phyloP scores from a whole-genome alignment of 805 yeast genomes.

The Scheffersomyces coipomensis region DNA sequence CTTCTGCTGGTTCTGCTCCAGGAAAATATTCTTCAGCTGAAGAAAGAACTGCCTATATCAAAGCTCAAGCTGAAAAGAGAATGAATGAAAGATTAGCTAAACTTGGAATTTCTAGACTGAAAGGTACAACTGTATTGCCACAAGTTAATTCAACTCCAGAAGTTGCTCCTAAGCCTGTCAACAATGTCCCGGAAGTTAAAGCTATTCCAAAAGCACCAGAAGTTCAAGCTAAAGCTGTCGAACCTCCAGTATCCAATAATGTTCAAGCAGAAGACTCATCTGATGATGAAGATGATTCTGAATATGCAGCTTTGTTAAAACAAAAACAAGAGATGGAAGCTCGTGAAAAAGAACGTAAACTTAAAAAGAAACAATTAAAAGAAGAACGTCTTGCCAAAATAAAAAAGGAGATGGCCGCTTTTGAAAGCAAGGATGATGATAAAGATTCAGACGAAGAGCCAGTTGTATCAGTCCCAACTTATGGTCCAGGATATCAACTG shows the following conservation, averaged over 20 bases:
- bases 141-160: background rate
- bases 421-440: slow-evolving; percentile 38
- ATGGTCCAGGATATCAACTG: slow-evolving; percentile 12
- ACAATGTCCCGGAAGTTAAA: background rate
- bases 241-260: slow-evolving; percentile 2
- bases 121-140: slow-evolving; percentile 8
- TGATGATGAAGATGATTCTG: slow-evolving; percentile 43
- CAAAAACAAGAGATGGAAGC: slow-evolving; percentile 45
- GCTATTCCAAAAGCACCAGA: slow-evolving; percentile 2
- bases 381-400: slow-evolving; percentile 59
- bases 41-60: slow-evolving; percentile 75
- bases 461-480: slow-evolving; percentile 17
- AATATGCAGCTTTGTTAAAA: slow-evolving; percentile 47
- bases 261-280: slow-evolving; percentile 15
- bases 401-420: slow-evolving; percentile 57
- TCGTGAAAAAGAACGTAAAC: slow-evolving; percentile 40
- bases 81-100: slow-evolving; percentile 86
- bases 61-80: slow-evolving; percentile 70
- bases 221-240: slow-evolving; percentile 4
- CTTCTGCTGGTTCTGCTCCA: slow-evolving; percentile 7
- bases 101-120: slow-evolving; percentile 60
- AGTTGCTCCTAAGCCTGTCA: slow-evolving; percentile 1
- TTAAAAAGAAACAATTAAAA: slow-evolving; percentile 55
- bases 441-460: slow-evolving; percentile 29
- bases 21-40: slow-evolving; percentile 47